Base-by-base conservation (phyloP, 306 rosid genomes). In the Dalbergia cultrata region DNA sequence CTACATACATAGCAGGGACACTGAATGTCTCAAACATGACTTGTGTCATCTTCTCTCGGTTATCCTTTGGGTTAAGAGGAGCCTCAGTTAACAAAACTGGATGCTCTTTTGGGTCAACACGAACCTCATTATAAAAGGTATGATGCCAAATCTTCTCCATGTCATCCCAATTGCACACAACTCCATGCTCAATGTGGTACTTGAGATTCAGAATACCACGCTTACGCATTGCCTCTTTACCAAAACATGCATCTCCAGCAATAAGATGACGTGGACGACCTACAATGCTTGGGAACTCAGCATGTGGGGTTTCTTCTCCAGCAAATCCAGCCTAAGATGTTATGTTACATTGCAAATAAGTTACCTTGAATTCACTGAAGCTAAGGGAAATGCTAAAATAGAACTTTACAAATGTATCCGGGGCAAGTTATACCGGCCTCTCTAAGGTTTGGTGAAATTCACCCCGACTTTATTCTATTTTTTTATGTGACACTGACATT, bases 121-220 rank as follows among this genome's bases (percentile, higher is more conserved):
- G 97, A 86, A 95, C 97, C 88, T 94, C 98, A 10, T 94, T 94
- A 43, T 94, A 94, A 84, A 94, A 94, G 81, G 98, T 92, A 85
- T 94, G 98, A 91, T 94, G 98, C 98, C 98, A 94, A 74, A 94
- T 94, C 84, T 94, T 94, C 83, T 95, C 98, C 98, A 95, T 95
- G 74, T 95, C 98, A 83, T 95, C 98, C 98, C 98, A 95, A 83
- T 95, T 95, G 87, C 94, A 92, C 34, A 95, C 98, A 78, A 95
- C 92, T 77, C 98, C 98, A 60, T 95, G 98, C 87, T 95, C 98
- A 81, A 95, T 95, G 5, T 97, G 98, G 62, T 95, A 92, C 68
- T 95, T 95, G 45, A 95, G 87, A 67, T 97, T 95, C 82, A 95
- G 81, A 76, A 95, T 92, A 87, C 98, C 98, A 6, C 98, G 78